Base-by-base conservation (phyloP, 2,329 filamentous ascomycete species). In the Phyllosticta ampelicida region DNA sequence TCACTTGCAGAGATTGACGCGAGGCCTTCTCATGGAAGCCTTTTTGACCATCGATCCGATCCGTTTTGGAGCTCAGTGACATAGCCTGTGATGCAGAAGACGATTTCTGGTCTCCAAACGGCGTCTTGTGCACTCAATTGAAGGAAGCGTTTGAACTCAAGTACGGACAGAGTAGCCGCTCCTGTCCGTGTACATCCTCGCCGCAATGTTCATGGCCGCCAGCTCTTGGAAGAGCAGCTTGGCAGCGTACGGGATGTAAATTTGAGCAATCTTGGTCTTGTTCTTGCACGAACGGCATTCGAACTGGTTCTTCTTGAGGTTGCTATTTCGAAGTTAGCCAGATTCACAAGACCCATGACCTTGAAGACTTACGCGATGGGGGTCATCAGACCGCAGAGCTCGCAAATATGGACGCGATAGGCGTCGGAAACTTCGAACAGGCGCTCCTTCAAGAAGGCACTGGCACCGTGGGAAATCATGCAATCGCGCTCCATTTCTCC, bases 401-500 rank as follows among this genome's bases (percentile, higher is more conserved):
- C 94, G 77, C 94, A 99, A 68, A 99, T 87, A 74, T 99, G 94
- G 60, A 99, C 94, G 73, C 91, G 83, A 82, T 97, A 99, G 44
- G 94, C 92, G 77, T 99, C 94, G 56, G 90, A 96, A 54, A 99
- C 94, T 72, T 97, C 92, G 68, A 99, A 96, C 60, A 99, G 77
- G 68, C 94, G 85, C 79, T 99, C 94, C 77, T 99, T 99, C 70
- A 99, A 77, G 82, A 99, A 99, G 1, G 91, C 87, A 57, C 90
- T 92, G 3, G 95, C 94, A 71, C 94, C 94, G 72, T 99, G 95
- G n/a, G 95, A 90, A 78, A 99, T 99, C 94, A 99, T 99, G 73
- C 94, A 99, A 83, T 99, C 95, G 78, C 95, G 92, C 76, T 99
- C 95, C 94, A 99, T 99, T 80, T 99, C 94, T 85, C 94, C 94